Evolutionary conservation across 306 rosid genomes (phyloP), one percentile per base, ranked within the genome.

Genomic region (Rosa persica): DNA sequence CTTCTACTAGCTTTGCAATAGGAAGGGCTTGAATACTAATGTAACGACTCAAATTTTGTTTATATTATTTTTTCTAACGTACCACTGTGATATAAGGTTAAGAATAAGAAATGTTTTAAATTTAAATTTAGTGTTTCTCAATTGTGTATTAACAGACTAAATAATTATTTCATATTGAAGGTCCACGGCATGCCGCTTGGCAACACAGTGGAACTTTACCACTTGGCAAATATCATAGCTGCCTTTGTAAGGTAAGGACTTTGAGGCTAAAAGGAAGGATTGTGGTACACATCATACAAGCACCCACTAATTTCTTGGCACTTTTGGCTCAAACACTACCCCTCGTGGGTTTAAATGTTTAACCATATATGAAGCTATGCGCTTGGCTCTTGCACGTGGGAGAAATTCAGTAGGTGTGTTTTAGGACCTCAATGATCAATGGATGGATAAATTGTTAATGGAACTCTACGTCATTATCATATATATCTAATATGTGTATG

Each of bases 271-370:
- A 72, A 69, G 80, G 38, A 25, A 39, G 23, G 16, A 76, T 64
- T 73, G 87, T 84, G 91, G 91, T 74, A 85, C 97, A 89, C 88
- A 86, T 88, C 92, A 89, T 74, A 73, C 12, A 61, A 79, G 81
- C 92, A 88, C 87, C 42, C 1, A 30, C 12, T 66, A 68, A 12
- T 48, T 17, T 78, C 69, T 66, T 54, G 25, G 57, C 10, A 17
- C 52, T 72, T 77, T 57, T 66, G 40, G 78, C 65, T 43, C 52
- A 58, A 30, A 75, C 77, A 38, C 76, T 12, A 23, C 65, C 15
- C 43, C 69, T 42, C 17, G 15, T 19, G 55, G 48, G 15, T 27
- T 19, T 6, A 20, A 20, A 16, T 30, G 36, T 30, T 30, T 30
- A 30, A 30, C 36, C 0, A 16, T 15, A 12, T 12, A 64, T 36